These are phyloP conservation scores for Blastobotrys mokoenaii DNA, from an alignment of 805 yeast species.

Conservation along the genomic window DNA sequence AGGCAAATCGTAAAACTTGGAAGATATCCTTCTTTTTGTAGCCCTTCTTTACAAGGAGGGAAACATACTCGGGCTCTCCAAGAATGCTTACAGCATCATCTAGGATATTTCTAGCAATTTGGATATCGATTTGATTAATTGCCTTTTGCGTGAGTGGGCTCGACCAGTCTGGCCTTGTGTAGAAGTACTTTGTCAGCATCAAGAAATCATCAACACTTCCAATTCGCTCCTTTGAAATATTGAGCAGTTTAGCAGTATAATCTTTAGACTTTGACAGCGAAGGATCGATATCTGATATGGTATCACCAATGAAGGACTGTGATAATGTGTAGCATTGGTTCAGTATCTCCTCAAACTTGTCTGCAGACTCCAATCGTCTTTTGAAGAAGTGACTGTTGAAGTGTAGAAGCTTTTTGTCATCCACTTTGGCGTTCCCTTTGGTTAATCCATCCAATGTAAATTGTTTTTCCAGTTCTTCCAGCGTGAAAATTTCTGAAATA, in stretches of 20 bases:
- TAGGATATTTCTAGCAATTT: neutral
- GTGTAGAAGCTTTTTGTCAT: constrained; percentile 59
- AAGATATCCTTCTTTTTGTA: constrained; percentile 32
- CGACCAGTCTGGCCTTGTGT: constrained; percentile 3
- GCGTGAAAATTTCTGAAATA: constrained; percentile 23
- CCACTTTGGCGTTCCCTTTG: constrained; percentile 90
- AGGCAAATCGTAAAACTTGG: constrained; percentile 54
- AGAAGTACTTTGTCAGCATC: constrained; percentile 36
- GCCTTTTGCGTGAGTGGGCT: neutral
- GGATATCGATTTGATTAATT: neutral
- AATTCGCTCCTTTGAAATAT: constrained; percentile 40
- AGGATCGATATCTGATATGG: constrained; percentile 9
- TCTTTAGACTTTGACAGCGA: constrained; percentile 12
- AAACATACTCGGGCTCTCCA: neutral
- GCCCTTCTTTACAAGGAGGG: constrained; percentile 1
- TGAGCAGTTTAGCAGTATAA: constrained; percentile 33
- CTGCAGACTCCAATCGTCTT: constrained; percentile 34
- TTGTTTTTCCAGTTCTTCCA: constrained; percentile 39
- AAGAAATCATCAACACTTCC: constrained; percentile 46
- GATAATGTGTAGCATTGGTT: constrained; percentile 6
- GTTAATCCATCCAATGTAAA: constrained; percentile 72
- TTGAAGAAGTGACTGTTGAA: constrained; percentile 69
- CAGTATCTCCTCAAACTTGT: constrained; percentile 31
- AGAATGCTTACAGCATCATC: neutral
- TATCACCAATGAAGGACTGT: neutral